Percentiles rank a stretch among this genome's conserved stretches.
Conservation (phyloP, 2,329 filamentous ascomycete genomes). For the Verticillium albo-atrum region DNA sequence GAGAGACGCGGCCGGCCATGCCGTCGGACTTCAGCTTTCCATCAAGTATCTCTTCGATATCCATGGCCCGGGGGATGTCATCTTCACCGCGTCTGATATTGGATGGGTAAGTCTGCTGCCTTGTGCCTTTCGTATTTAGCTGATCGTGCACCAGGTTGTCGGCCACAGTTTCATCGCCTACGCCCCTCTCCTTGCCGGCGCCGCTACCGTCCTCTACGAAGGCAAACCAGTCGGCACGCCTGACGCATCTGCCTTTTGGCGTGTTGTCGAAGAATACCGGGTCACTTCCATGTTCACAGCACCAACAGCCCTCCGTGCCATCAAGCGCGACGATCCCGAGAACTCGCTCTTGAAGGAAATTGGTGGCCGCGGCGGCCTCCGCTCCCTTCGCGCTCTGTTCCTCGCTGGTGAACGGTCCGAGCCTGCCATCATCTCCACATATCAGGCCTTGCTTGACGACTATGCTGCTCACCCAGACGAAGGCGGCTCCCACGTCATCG, state of each 20-base stretch:
- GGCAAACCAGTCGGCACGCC: constrained; percentile 92
- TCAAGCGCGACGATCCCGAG: constrained; percentile 78
- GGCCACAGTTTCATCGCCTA: constrained; percentile 80
- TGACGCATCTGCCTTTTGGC: constrained; percentile 83
- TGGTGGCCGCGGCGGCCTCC: constrained; percentile 67
- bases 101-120: constrained; percentile 61
- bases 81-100: constrained; percentile 74
- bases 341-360: constrained; percentile 60
- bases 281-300: constrained; percentile 84
- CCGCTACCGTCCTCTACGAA: constrained; percentile 84
- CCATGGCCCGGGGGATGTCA: constrained; percentile 75
- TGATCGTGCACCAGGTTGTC: constrained; percentile 35
- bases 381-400: constrained; percentile 69
- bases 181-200: constrained; percentile 77
- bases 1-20: constrained; percentile 79
- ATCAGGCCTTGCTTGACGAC: constrained; percentile 65
- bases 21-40: constrained; percentile 76
- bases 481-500: constrained; percentile 50
- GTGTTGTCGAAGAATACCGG: constrained; percentile 77
- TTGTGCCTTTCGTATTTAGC: not conserved
- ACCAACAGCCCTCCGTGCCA: constrained; percentile 80
- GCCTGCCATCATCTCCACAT: constrained; percentile 77
- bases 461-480: constrained; percentile 53
- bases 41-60: constrained; percentile 82
- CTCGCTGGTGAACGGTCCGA: constrained; percentile 88